A percentile compares a stretch with the other conserved stretches of the same genome.
These are phyloP conservation scores for Raphanus raphanistrum DNA, from an alignment of 345 rosid species.

Conservation along the genomic window DNA sequence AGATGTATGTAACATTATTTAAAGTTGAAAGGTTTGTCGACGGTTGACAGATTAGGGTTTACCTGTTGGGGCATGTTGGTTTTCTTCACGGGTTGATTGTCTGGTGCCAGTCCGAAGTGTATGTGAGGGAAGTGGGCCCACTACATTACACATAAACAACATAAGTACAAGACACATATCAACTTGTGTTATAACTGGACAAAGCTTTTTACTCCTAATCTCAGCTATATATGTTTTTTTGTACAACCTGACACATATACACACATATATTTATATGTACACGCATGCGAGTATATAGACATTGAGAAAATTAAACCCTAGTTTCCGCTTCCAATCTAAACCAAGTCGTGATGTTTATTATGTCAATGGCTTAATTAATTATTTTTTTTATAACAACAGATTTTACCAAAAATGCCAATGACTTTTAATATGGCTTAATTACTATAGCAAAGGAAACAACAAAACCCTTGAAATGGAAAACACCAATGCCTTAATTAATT, in stretches of 20 bases:
- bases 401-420: too few species aligned
- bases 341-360: neutral
- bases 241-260: neutral
- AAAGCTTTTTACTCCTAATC: constrained; percentile 33
- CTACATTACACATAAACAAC: constrained; percentile 43
- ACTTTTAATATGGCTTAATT: too few species aligned
- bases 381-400: too few species aligned
- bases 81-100: constrained; percentile 95
- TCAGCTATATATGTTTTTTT: constrained; percentile 15
- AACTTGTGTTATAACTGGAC: constrained; percentile 43
- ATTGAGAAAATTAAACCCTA: constrained; percentile 25
- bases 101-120: constrained; percentile 96
- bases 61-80: constrained; percentile 76
- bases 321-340: constrained; percentile 11
- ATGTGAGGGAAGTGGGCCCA: constrained; percentile 99
- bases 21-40: constrained; percentile 23
- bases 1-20: neutral
- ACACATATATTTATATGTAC: neutral
- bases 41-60: constrained; percentile 44
- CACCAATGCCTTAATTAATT: neutral
- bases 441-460: neutral
- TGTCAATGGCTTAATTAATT: too few species aligned
- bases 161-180: constrained; percentile 39
- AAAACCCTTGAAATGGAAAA: neutral
- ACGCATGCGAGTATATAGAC: neutral